Base-by-base conservation (phyloP, 2,329 filamentous ascomycete genomes). In the Talaromyces sp. region DNA sequence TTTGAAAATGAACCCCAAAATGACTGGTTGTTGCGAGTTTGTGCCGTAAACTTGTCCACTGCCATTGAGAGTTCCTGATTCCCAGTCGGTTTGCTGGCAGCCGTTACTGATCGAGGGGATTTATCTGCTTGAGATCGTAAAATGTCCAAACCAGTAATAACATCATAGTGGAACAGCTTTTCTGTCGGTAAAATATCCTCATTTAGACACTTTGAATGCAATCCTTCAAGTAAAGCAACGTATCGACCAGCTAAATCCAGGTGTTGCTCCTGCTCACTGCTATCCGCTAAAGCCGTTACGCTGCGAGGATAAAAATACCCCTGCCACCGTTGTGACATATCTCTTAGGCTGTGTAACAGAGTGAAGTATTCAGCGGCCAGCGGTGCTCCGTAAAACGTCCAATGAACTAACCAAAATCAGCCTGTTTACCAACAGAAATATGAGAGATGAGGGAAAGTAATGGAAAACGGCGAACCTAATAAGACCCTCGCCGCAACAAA, bases 401-500 rank as follows among this genome's bases (percentile, higher is more conserved):
- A 68, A 36, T 68, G 66, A 13, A 68, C 66, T 67, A 27, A 25
- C 9, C 49, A 27, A 25, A 53, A 22, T 53, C 49, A 53, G 49
- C 49, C 15, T 44, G 15, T 19, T n/a, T 19, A 19, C 17, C 19
- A n/a, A 44, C 39, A 44, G 39, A n/a, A 19, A 44, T n/a, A 19
- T 19, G 17, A 44, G 19, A 2, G 19, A 44, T 44, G 15, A 44
- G 30, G 8, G 9, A 32, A 32, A 11, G 30, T 2, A 32, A 32
- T 32, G 30, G 30, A 32, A 32, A 32, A 8, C 30, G 30, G 30
- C 30, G 30, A 32, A 32, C 39, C 39, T 44, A 44, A 44, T 44
- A 44, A 44, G 19, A 44, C 39, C 15, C 39, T 44, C 17, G 39
- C 52, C 13, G 52, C 52, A 9, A 82, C 73, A 42, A 80, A 83